phyloP scores from a whole-genome alignment of 2,329 filamentous ascomycete species.

The Fusarium albosuccineum region DNA sequence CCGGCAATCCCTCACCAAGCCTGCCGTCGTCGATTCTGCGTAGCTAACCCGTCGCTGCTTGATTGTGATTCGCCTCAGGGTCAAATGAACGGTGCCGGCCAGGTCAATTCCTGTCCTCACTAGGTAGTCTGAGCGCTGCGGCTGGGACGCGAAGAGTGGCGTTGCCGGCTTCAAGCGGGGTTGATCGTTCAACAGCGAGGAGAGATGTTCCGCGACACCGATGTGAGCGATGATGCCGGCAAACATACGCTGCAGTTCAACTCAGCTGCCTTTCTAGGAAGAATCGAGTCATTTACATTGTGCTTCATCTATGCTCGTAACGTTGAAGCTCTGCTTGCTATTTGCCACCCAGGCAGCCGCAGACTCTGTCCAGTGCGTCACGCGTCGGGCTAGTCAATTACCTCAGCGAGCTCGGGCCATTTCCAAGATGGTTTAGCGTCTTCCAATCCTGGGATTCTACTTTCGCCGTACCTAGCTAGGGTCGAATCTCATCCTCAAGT shows the following conservation, averaged over 20 bases:
- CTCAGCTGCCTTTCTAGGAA: slow-evolving; percentile 36
- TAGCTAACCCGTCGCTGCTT: slow-evolving; percentile 19
- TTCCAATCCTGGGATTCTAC: no score
- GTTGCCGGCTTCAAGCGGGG: slow-evolving; percentile 56
- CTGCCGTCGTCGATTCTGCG: slow-evolving; percentile 41
- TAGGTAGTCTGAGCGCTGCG: slow-evolving; percentile 36
- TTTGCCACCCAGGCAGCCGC: slow-evolving; percentile 35
- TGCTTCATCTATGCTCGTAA: slow-evolving; percentile 21
- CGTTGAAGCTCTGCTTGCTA: slow-evolving; percentile 37
- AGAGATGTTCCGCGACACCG: slow-evolving; percentile 69
- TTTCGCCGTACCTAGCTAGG: no score
- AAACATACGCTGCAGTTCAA: slow-evolving; percentile 36
- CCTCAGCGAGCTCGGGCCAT: no score
- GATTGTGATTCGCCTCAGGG: slow-evolving; percentile 8
- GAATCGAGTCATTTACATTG: slow-evolving; percentile 41
- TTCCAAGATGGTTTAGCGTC: no score
- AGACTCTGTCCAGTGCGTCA: slow-evolving; percentile 44
- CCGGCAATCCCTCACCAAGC: slow-evolving; percentile 38
- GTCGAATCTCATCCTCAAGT: no score
- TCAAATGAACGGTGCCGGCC: slow-evolving; percentile 4
- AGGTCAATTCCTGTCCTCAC: slow-evolving; percentile 10
- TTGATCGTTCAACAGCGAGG: slow-evolving; percentile 68
- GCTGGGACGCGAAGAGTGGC: slow-evolving; percentile 54
- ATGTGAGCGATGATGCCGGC: slow-evolving; percentile 72
- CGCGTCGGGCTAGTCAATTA: slow-evolving; percentile 54